Conservation (phyloP, 345 rosid species). For the Pseudoturritis turrita region DNA sequence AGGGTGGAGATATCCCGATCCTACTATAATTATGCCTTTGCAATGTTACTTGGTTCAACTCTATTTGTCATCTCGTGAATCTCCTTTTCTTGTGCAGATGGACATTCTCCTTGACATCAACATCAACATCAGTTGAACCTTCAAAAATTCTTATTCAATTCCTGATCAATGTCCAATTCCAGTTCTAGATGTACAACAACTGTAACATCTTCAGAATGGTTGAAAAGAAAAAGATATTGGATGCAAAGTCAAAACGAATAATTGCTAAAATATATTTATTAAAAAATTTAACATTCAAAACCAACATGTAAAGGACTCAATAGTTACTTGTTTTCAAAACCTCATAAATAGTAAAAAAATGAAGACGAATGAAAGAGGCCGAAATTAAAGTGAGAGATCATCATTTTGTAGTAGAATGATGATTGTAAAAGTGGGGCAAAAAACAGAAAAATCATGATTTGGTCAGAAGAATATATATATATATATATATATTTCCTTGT, state of each 20-base stretch:
- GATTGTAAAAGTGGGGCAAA: slow-evolving; percentile 31
- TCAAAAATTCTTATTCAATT: too few species aligned
- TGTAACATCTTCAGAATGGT: too few species aligned
- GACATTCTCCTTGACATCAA: too few species aligned
- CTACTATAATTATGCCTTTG: too few species aligned
- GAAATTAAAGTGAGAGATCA: slow-evolving; percentile 21
- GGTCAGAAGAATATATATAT: slow-evolving; percentile 22
- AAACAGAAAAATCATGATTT: slow-evolving; percentile 27
- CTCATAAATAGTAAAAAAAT: slow-evolving; percentile 1
- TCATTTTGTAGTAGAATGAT: slow-evolving; percentile 31
- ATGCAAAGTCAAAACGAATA: background rate
- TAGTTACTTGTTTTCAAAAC: background rate
- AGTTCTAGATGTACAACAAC: too few species aligned
- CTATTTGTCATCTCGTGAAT: too few species aligned
- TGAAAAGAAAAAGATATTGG: background rate
- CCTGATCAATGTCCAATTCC: too few species aligned
- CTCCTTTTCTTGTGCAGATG: too few species aligned
- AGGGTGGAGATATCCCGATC: too few species aligned
- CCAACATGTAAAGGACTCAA: background rate
- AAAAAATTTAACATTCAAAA: background rate
- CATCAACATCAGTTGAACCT: too few species aligned
- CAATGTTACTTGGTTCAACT: too few species aligned
- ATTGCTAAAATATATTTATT: background rate
- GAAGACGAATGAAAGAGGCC: slow-evolving; percentile 6
- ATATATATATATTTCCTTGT: slow-evolving; percentile 24